Conservation (phyloP, 345 rosid genomes). For the Moricandia arvensis region DNA sequence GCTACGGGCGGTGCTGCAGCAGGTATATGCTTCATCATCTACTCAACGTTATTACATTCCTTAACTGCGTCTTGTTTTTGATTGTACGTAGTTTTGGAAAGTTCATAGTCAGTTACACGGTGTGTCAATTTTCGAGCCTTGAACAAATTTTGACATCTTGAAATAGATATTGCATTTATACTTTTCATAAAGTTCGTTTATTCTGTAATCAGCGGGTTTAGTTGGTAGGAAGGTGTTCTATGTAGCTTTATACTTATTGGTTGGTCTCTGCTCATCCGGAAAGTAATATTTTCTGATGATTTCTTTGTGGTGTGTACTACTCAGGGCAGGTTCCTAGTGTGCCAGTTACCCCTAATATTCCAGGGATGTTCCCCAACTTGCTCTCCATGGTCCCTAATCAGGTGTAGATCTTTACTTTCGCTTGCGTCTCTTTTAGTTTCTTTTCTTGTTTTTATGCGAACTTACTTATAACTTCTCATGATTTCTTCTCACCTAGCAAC, state of each 20-base stretch:
- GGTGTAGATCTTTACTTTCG: constrained; percentile 39
- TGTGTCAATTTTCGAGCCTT: too few species aligned
- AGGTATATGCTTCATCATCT: constrained; percentile 51
- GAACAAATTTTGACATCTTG: too few species aligned
- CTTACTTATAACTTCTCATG: not conserved
- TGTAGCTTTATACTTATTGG: constrained; percentile 18
- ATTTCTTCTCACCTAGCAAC: constrained; percentile 48
- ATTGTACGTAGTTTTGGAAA: constrained; percentile 81
- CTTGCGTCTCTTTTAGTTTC: constrained; percentile 3
- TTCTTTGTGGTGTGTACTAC: too few species aligned
- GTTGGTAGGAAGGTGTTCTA: constrained; percentile 9
- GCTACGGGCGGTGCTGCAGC: constrained; percentile 62
- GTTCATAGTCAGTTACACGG: constrained; percentile 66
- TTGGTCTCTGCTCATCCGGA: constrained; percentile 2
- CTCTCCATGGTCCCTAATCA: constrained; percentile 67
- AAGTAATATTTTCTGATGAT: constrained; percentile 11
- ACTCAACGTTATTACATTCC: constrained; percentile 31
- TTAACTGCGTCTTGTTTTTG: constrained; percentile 64
- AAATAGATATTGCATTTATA: constrained; percentile 38
- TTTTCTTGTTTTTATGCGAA: not conserved
- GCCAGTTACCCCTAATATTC: constrained; percentile 44
- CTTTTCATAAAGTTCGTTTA: constrained; percentile 32
- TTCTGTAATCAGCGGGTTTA: constrained; percentile 11
- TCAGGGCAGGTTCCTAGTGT: constrained; percentile 84
- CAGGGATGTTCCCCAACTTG: too few species aligned